Conservation (phyloP, 495 filamentous ascomycete species). For the Podospora sp. region DNA sequence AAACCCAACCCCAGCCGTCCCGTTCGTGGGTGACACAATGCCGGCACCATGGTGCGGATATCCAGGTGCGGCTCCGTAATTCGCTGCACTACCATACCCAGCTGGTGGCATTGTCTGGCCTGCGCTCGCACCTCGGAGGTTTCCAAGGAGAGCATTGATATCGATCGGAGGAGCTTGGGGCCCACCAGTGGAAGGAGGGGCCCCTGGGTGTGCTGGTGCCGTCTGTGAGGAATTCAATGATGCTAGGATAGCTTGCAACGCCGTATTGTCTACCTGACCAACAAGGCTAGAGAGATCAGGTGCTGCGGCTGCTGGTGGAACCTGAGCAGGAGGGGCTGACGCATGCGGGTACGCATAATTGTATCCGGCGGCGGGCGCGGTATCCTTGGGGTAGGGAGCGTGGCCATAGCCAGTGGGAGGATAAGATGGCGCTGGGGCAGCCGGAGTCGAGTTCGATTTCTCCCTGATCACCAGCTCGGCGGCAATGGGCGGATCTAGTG, state of each 20-base stretch:
- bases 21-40: conserved; percentile 20
- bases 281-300: conserved; percentile 60
- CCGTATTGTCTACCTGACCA: conserved; percentile 65
- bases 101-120: conserved; percentile 24
- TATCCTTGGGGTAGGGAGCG: not conserved
- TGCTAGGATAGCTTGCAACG: conserved; percentile 72
- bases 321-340: conserved; percentile 42
- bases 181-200: conserved; percentile 41
- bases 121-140: conserved; percentile 22
- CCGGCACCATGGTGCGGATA: conserved; percentile 17
- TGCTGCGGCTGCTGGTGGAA: conserved; percentile 41
- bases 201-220: conserved; percentile 50
- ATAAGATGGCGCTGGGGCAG: conserved; percentile 35
- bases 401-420: conserved; percentile 25
- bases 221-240: conserved; percentile 57
- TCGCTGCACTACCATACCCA: conserved; percentile 24
- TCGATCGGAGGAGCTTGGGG: conserved; percentile 35
- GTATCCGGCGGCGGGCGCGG: conserved; percentile 18
- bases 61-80: conserved; percentile 21
- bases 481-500: conserved; percentile 73
- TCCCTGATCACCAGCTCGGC: conserved; percentile 78
- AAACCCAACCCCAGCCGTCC: conserved; percentile 26
- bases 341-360: conserved; percentile 42
- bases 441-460: conserved; percentile 52
- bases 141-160: conserved; percentile 34